phyloP scores from a whole-genome alignment of 257 asterid genomes.

The Solanum bulbocastanum region DNA sequence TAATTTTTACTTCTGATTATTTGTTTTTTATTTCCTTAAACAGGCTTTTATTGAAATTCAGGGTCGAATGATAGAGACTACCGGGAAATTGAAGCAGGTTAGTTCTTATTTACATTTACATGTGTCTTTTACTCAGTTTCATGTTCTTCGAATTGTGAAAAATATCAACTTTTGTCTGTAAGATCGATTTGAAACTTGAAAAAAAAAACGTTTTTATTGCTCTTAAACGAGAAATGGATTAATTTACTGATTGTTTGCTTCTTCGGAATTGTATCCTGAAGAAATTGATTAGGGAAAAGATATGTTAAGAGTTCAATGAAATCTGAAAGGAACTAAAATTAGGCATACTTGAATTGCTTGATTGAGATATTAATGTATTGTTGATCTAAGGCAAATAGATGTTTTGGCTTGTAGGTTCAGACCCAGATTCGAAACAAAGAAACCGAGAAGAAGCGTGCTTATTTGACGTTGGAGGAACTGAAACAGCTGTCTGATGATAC shows the following conservation, averaged over 20 bases:
- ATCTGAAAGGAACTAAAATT: neutral
- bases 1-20: neutral
- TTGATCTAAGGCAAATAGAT: neutral
- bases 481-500: slow-evolving; percentile 63
- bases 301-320: neutral
- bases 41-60: slow-evolving; percentile 94
- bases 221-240: neutral
- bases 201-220: neutral
- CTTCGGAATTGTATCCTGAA: neutral
- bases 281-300: neutral
- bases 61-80: slow-evolving; percentile 83
- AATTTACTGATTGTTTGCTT: neutral
- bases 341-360: neutral
- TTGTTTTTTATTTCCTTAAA: neutral
- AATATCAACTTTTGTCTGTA: neutral
- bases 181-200: neutral
- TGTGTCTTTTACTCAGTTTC: neutral
- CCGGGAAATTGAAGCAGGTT: slow-evolving; percentile 86
- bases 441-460: slow-evolving; percentile 86
- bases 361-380: neutral
- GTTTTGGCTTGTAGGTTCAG: slow-evolving; percentile 46
- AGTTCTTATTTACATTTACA: neutral
- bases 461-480: slow-evolving; percentile 86
- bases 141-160: neutral
- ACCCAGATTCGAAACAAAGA: slow-evolving; percentile 77